A percentile compares a stretch with the other conserved stretches of the same genome.
Evolutionary conservation across 2,329 filamentous ascomycete genomes (phyloP).

Genomic region (Aspergillus oerlinghausenensis): DNA sequence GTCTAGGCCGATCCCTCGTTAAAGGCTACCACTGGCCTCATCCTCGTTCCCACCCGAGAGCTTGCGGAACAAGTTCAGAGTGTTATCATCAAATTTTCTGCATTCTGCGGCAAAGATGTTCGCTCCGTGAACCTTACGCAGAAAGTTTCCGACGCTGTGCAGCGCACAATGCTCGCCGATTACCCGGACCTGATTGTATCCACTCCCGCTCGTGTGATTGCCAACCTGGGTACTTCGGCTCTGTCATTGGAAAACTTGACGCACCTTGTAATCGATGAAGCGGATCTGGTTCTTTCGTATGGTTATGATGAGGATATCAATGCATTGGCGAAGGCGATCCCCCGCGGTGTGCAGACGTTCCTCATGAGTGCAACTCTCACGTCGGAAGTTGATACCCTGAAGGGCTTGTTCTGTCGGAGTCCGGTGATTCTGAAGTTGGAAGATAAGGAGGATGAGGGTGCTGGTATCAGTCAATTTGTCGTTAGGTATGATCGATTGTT

Average conservation of each 20-base stretch:
- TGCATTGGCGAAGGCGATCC: constrained; percentile 70
- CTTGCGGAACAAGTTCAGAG: constrained; percentile 87
- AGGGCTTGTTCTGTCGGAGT: constrained; percentile 76
- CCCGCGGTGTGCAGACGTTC: constrained; percentile 81
- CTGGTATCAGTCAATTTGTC: constrained; percentile 78
- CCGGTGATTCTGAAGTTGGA: constrained; percentile 78
- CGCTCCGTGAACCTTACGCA: constrained; percentile 81
- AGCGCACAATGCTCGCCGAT: constrained; percentile 78
- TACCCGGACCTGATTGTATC: constrained; percentile 85
- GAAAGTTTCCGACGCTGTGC: constrained; percentile 84
- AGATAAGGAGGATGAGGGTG: constrained; percentile 71
- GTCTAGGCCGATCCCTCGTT: constrained; percentile 32
- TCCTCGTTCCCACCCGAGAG: constrained; percentile 91
- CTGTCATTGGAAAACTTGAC: constrained; percentile 67
- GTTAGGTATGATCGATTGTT: constrained; percentile 56
- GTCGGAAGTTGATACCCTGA: constrained; percentile 78
- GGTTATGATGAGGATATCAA: constrained; percentile 89
- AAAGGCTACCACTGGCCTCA: constrained; percentile 65
- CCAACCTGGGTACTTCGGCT: constrained; percentile 68
- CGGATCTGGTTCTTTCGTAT: constrained; percentile 88
- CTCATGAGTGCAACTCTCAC: constrained; percentile 93
- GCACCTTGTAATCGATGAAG: constrained; percentile 86
- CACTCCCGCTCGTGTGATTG: constrained; percentile 78
- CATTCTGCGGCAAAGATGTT: constrained; percentile 81
- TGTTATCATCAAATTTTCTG: constrained; percentile 68